Base-by-base conservation (phyloP, 2,329 filamentous ascomycete species). In the Trichoderma sp. region DNA sequence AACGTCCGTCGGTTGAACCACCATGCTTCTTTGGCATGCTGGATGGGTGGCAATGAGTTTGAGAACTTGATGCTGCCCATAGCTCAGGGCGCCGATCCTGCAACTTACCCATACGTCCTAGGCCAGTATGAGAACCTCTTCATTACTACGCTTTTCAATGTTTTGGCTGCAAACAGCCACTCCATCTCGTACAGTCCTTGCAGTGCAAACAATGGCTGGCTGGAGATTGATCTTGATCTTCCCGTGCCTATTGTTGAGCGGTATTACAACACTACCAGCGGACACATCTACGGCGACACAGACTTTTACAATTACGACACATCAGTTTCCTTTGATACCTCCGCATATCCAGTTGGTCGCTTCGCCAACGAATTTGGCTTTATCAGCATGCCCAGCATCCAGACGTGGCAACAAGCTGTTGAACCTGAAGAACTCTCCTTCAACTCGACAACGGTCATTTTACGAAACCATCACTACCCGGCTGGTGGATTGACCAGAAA, bases 291-390 rank as follows among this genome's bases (percentile, higher is more conserved):
- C 75, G 88, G 88, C 6, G 86, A 90, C 71, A 90, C 88, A 6
- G 87, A 89, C 73, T 84, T 86, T 76, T 91, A 91, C 79, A 86
- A 90, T 74, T 91, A 91, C 75, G 78, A 87, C 72, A 83, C 84
- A 13, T 76, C 75, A 0, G 78, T 84, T 17, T 84, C 88, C 0
- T 90, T 90, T 78, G 84, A 90, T 76, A 80, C 82, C n/a, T 82
- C 81, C 1, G 81, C 79, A 0, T 90, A 90, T 73, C 88, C 88
- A 0, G 80, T 89, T 0, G 88, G 87, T 2, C 83, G 88, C 9
- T 91, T 91, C 74, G 85, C 87, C 3, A 89, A 90, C 73, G 88
- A 91, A 77, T 91, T 91, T 72, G 89, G 89, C 28, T 90, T 85
- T 76, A 88, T 89, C 75, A 87, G 85, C 70, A 89, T 91, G 88